A percentile compares a stretch with the other conserved stretches of the same genome.
These are phyloP conservation scores for Polytolypa hystricis DNA, from an alignment of 2,329 filamentous ascomycete genomes.

Conservation along the genomic window DNA sequence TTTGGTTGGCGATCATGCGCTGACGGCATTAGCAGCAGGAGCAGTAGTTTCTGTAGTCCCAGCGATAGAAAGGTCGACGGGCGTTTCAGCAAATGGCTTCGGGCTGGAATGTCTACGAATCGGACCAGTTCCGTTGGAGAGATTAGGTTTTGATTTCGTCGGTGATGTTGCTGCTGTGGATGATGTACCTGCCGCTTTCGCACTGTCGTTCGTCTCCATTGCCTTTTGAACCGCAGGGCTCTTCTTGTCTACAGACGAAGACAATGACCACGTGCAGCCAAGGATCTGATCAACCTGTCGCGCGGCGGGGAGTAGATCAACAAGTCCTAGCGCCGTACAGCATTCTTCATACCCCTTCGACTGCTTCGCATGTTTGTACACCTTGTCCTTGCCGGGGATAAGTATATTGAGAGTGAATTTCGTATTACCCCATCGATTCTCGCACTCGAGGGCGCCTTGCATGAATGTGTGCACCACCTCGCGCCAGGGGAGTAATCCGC, in stretches of 20 bases:
- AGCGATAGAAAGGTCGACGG: no score
- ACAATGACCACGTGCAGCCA: slow-evolving; percentile 20
- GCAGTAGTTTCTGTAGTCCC: no score
- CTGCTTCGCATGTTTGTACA: slow-evolving; percentile 50
- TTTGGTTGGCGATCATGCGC: no score
- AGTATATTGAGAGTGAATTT: slow-evolving; percentile 83
- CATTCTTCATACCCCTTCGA: slow-evolving; percentile 62
- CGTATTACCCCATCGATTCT: slow-evolving; percentile 85
- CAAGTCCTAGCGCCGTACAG: slow-evolving; percentile 54
- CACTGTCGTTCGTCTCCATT: slow-evolving; percentile 9
- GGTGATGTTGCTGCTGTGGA: background rate
- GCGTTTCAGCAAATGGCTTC: no score
- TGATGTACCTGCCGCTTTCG: slow-evolving; percentile 7
- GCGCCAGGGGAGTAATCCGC: slow-evolving; percentile 61
- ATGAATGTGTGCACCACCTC: slow-evolving; percentile 71
- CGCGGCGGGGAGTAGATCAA: slow-evolving; percentile 54
- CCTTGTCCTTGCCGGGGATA: slow-evolving; percentile 64
- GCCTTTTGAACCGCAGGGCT: slow-evolving; percentile 9
- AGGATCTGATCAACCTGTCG: slow-evolving; percentile 53
- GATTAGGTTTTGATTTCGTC: background rate
- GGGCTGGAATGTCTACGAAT: background rate
- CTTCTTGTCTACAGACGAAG: slow-evolving; percentile 1
- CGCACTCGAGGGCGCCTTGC: slow-evolving; percentile 57
- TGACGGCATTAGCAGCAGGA: no score
- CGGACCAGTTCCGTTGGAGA: background rate